These are phyloP conservation scores for Trichoderma erinaceum DNA, from an alignment of 495 filamentous ascomycete species.

Conservation along the genomic window DNA sequence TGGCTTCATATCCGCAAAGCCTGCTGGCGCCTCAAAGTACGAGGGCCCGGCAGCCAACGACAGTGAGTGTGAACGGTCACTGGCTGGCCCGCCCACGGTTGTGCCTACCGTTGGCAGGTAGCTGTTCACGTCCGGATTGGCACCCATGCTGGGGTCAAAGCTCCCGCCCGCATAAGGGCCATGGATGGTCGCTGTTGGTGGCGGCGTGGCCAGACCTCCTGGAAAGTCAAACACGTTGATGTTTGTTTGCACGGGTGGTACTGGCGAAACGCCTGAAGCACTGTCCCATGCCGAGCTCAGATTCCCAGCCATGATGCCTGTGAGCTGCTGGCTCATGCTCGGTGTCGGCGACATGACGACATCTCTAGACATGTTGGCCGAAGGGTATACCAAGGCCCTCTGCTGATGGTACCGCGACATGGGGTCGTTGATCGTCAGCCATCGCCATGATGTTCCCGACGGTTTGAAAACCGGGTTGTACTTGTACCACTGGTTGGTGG, in stretches of 20 bases:
- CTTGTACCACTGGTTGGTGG: slow-evolving; percentile 20
- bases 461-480: slow-evolving; percentile 22
- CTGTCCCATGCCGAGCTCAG: slow-evolving; percentile 35
- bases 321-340: slow-evolving; percentile 36
- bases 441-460: slow-evolving; percentile 39
- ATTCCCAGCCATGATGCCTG: slow-evolving; percentile 40
- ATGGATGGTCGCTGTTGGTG: slow-evolving; percentile 29
- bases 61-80: slow-evolving; percentile 1
- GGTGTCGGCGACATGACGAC: slow-evolving; percentile 40
- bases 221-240: slow-evolving; percentile 29
- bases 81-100: not conserved
- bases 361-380: slow-evolving; percentile 22
- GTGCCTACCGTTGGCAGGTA: slow-evolving; percentile 6
- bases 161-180: slow-evolving; percentile 25
- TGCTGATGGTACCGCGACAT: slow-evolving; percentile 40
- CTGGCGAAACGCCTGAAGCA: not conserved
- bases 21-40: not conserved
- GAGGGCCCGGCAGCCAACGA: not conserved
- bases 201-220: slow-evolving; percentile 35
- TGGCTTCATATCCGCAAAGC: slow-evolving; percentile 15
- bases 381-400: slow-evolving; percentile 23
- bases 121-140: slow-evolving; percentile 10
- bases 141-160: slow-evolving; percentile 17
- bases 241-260: slow-evolving; percentile 22
- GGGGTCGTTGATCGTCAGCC: slow-evolving; percentile 43